Base-by-base conservation (phyloP, 2,329 filamentous ascomycete genomes). In the Curvularia sp. region DNA sequence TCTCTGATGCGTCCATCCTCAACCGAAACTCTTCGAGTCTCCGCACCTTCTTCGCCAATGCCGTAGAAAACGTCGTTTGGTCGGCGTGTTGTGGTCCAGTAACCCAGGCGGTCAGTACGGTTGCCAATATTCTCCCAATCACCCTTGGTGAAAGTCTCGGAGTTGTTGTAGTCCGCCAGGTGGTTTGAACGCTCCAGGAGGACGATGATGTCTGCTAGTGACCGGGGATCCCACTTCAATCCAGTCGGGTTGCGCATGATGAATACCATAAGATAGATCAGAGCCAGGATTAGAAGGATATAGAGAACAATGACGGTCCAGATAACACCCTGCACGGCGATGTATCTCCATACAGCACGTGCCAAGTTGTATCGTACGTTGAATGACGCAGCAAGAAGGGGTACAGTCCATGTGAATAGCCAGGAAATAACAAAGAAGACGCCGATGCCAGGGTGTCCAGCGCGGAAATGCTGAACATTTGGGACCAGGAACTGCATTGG, bases 211-310 rank as follows among this genome's bases (percentile, higher is more conserved):
- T 97, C 93, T 3, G 91, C 93, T 7, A 97, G 80, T 24, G 89
- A 94, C 46, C 89, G 84, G 2, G 92, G 85, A 72, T 97, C 92
- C 93, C 93, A 97, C 70, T 89, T 85, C 61, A 97, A 80, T 0
- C 93, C 93, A 0, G 92, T 96, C 67, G 83, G 84, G 30, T 85
- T 82, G 22, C 82, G 78, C 53, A 84, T 79, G 79, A 93, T 91
- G 62, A 86, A 89, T n/a, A 86, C 63, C 62, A 89, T 79, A 3
- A 93, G 74, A 1, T 86, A 76, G 10, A 86, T 54, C 2, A 87
- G 69, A 1, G 88, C 86, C 6, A 85, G 65, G 1, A 89, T 70
- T 47, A 94, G 78, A 4, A 92, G 75, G 33, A 89, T 76, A 77
- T 97, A 97, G 0, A 96, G 76, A 0, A 81, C 87, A 30, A 95